phyloP scores from a whole-genome alignment of 108 stramenopile genomes.

The Fragilariopsis cylindrus region DNA sequence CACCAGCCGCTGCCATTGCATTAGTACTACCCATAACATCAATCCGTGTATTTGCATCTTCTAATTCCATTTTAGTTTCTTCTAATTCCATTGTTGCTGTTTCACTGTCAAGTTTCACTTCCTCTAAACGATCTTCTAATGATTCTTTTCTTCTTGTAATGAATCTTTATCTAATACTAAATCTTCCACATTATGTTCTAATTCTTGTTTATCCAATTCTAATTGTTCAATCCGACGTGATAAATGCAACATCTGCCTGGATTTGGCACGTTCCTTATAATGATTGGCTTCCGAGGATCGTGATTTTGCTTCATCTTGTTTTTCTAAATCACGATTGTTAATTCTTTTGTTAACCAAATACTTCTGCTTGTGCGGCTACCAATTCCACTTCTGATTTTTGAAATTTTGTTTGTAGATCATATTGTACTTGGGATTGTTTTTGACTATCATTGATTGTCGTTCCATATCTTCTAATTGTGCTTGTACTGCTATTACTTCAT shows the following conservation, averaged over 20 bases:
- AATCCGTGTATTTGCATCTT: slow-evolving; percentile 30
- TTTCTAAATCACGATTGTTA: slow-evolving; percentile 24
- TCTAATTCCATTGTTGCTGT: slow-evolving; percentile 81
- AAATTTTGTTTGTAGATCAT: slow-evolving; percentile 24
- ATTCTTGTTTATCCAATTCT: slow-evolving; percentile 63
- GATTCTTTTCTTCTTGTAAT: slow-evolving; percentile 74
- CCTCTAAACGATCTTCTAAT: slow-evolving; percentile 72
- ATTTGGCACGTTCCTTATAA: slow-evolving; percentile 74
- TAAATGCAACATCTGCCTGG: slow-evolving; percentile 60
- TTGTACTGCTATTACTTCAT: slow-evolving; percentile 30
- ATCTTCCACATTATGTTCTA: slow-evolving; percentile 75
- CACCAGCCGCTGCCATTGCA: slow-evolving; percentile 21
- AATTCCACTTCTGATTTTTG: slow-evolving; percentile 28
- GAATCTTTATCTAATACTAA: slow-evolving; percentile 83
- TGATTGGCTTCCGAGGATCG: slow-evolving; percentile 40
- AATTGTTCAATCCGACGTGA: slow-evolving; percentile 70
- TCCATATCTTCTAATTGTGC: slow-evolving; percentile 18
- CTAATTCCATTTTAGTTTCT: slow-evolving; percentile 66
- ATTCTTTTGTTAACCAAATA: slow-evolving; percentile 34
- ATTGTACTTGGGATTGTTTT: slow-evolving; percentile 18
- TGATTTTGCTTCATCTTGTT: slow-evolving; percentile 10
- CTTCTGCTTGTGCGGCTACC: slow-evolving; percentile 32
- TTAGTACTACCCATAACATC: slow-evolving; percentile 32
- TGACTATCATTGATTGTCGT: slow-evolving; percentile 15
- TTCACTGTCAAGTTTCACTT: slow-evolving; percentile 74